phyloP scores from a whole-genome alignment of 1,139 yeast species.

The Sugiyamaella xylanicola region DNA sequence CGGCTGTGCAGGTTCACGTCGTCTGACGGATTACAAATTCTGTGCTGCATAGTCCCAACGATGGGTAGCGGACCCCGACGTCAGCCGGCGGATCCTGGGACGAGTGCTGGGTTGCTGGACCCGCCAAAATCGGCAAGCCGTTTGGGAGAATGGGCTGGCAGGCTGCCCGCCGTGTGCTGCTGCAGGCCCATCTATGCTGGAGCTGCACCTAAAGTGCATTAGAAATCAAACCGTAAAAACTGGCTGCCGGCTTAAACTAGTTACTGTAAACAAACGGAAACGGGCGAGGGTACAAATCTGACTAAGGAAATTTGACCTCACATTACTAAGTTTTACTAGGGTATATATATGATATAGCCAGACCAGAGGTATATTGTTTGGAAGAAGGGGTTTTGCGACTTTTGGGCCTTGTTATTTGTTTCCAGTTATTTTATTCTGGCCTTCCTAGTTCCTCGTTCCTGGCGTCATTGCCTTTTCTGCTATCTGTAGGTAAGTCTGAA shows the following conservation, averaged over 20 bases:
- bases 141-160: neutral
- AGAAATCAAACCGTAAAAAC: constrained; percentile 11
- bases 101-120: neutral
- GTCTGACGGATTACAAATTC: neutral
- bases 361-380: neutral
- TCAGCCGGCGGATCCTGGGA: too few relatives aligned
- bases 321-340: neutral
- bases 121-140: neutral
- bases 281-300: constrained; percentile 7
- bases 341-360: neutral
- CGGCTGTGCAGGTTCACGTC: neutral
- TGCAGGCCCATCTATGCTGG: neutral
- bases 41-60: neutral
- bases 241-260: constrained; percentile 9
- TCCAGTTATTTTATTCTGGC: neutral
- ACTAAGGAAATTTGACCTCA: constrained; percentile 9
- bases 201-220: constrained; percentile 13
- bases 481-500: too few relatives aligned
- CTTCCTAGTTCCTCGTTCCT: too few relatives aligned
- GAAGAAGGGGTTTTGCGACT: neutral
- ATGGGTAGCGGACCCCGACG: neutral
- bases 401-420: neutral
- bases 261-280: constrained; percentile 11
- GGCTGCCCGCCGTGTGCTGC: too few relatives aligned
- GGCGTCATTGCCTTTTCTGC: too few relatives aligned